Evolutionary conservation across 768 basidiomycete species (phyloP).

Genomic region (Psilocybe subaeruginosa): DNA sequence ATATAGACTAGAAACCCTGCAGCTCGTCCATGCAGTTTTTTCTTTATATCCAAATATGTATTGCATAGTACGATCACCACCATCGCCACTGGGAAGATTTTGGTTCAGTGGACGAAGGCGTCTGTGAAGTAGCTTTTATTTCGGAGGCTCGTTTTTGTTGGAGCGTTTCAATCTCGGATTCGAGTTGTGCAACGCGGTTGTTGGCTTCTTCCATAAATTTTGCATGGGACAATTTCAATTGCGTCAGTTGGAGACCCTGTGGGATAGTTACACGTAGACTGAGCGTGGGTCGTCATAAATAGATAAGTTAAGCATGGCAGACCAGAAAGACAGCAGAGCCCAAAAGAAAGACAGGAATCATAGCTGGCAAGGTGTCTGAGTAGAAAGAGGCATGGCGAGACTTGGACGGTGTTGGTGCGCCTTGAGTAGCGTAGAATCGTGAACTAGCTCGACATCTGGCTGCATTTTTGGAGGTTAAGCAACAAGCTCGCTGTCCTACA

Average conservation of each 20-base stretch:
- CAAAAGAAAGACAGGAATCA: constrained; percentile 78
- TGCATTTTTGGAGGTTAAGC: constrained; percentile 4
- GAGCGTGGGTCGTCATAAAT: constrained; percentile 7
- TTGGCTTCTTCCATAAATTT: constrained; percentile 68
- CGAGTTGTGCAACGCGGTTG: constrained; percentile 53
- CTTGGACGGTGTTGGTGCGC: constrained; percentile 24
- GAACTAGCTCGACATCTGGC: background rate
- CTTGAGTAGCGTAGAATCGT: constrained; percentile 11
- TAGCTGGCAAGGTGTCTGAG: constrained; percentile 67
- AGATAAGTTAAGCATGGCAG: constrained; percentile 20
- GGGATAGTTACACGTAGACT: background rate
- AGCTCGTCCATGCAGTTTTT: background rate
- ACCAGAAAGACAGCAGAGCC: constrained; percentile 83
- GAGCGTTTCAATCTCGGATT: constrained; percentile 57
- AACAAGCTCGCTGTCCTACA: constrained; percentile 11
- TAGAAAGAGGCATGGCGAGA: constrained; percentile 72
- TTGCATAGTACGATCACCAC: constrained; percentile 2
- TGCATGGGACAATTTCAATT: constrained; percentile 68
- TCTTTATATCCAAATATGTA: background rate
- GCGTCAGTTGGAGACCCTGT: constrained; percentile 70
- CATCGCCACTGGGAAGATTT: constrained; percentile 14
- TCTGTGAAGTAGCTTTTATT: constrained; percentile 1
- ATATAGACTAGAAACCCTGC: background rate
- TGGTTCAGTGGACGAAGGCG: background rate
- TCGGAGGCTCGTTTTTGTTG: constrained; percentile 30